Percentiles rank a stretch among this genome's conserved stretches.
Evolutionary conservation across 371 early-diverging fungal genomes (phyloP).

Genomic region (Lichtheimia corymbifera): DNA sequence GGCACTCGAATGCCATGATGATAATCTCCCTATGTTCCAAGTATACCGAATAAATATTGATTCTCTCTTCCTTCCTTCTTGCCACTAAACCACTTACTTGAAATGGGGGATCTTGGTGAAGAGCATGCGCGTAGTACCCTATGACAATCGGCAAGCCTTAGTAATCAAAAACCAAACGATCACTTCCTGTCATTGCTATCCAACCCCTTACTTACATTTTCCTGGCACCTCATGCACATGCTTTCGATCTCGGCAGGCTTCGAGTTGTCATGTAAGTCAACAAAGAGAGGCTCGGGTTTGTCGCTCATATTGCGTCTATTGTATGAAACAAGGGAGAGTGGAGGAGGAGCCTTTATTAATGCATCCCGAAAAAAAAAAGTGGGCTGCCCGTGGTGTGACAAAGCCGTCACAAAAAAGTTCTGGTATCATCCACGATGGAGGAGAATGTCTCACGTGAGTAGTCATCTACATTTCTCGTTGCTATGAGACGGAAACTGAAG

Average conservation of each 20-base stretch:
- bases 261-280: slow-evolving; percentile 63
- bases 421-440: no score
- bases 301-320: no score
- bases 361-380: no score
- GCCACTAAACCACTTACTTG: slow-evolving; percentile 35
- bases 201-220: slow-evolving; percentile 70
- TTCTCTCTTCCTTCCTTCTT: background rate
- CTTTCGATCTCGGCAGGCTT: slow-evolving; percentile 85
- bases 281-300: slow-evolving; percentile 61
- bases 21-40: slow-evolving; percentile 75
- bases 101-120: slow-evolving; percentile 94
- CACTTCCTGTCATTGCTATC: no score
- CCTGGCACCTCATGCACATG: slow-evolving; percentile 88
- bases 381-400: no score
- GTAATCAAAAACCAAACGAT: background rate
- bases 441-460: no score
- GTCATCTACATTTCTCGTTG: no score
- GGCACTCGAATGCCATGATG: slow-evolving; percentile 93
- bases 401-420: no score
- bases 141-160: background rate
- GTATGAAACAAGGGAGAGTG: no score
- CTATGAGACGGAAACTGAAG: no score
- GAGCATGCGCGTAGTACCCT: slow-evolving; percentile 85
- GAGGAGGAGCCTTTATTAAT: no score
- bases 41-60: background rate